Conservation (phyloP, 148 eudicot genomes). For the Camellia granthamiana region DNA sequence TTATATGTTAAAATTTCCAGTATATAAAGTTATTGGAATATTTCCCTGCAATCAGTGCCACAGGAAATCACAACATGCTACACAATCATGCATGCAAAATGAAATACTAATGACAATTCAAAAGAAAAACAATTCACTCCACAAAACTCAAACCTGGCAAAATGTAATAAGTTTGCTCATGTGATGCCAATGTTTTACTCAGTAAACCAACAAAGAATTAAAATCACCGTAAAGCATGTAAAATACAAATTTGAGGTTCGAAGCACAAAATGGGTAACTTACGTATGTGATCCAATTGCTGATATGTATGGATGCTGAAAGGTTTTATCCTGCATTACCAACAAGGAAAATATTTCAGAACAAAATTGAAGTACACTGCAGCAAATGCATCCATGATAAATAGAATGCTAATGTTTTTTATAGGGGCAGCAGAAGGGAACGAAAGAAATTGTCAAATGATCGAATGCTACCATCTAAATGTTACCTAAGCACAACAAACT, state of each 20-base stretch:
- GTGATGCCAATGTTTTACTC: neutral
- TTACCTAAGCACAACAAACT: neutral
- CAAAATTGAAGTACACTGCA: slow-evolving; percentile 2
- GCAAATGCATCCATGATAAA: slow-evolving; percentile 2
- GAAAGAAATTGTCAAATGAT: neutral
- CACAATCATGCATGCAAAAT: neutral
- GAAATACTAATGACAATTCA: neutral
- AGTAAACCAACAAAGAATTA: neutral
- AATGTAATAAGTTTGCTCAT: neutral
- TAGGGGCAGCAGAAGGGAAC: neutral
- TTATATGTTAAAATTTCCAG: no score
- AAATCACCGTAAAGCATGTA: neutral
- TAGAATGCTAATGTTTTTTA: neutral
- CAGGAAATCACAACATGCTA: neutral
- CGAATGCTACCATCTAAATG: neutral
- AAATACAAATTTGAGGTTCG: neutral
- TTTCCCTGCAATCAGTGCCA: neutral
- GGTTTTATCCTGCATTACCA: slow-evolving; percentile 75
- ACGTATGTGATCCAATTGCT: slow-evolving; percentile 85
- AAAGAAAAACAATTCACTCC: neutral
- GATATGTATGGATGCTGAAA: slow-evolving; percentile 83
- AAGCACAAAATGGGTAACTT: slow-evolving; percentile 25
- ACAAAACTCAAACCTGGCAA: neutral
- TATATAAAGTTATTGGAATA: neutral
- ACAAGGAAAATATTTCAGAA: slow-evolving; percentile 14